phyloP scores from a whole-genome alignment of 805 yeast genomes.

The Metschnikowia cerradonensis region DNA sequence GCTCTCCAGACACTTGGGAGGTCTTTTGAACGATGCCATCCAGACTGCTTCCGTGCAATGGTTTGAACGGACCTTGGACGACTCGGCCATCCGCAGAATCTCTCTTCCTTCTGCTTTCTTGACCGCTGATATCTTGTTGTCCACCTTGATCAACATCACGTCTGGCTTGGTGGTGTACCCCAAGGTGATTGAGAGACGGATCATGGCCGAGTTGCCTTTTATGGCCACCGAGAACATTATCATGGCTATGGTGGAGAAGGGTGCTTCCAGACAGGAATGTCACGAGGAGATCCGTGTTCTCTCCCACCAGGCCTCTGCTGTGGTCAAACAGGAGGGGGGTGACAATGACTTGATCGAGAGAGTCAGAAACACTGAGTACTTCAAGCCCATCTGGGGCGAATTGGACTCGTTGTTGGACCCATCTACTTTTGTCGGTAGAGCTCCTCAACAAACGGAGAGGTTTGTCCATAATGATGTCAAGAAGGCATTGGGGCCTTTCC shows the following conservation, averaged over 20 bases:
- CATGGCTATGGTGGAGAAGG: conserved; percentile 99
- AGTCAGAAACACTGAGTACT: conserved; percentile 70
- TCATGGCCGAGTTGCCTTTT: conserved; percentile 90
- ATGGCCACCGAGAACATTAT: conserved; percentile 99
- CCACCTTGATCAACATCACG: conserved; percentile 87
- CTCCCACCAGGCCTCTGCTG: conserved; percentile 95
- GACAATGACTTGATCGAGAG: conserved; percentile 95
- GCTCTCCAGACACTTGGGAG: conserved; percentile 92
- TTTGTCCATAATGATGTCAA: conserved; percentile 82
- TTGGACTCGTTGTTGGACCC: conserved; percentile 84
- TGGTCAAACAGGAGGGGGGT: conserved; percentile 97
- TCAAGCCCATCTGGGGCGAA: conserved; percentile 83
- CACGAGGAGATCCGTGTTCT: conserved; percentile 96
- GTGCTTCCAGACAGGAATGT: conserved; percentile 96
- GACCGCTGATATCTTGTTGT: conserved; percentile 88
- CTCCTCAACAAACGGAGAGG: conserved; percentile 96
- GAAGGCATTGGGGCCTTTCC: conserved; percentile 70
- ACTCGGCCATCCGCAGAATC: conserved; percentile 95
- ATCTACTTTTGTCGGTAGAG: conserved; percentile 94
- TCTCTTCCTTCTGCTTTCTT: conserved; percentile 94
- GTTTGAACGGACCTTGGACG: conserved; percentile 99
- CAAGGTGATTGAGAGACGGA: conserved; percentile 96
- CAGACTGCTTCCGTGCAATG: conserved; percentile 98
- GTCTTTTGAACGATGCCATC: conserved; percentile 86
- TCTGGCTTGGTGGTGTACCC: conserved; percentile 97